Evolutionary conservation across 148 eudicot species (phyloP), one percentile per base, ranked within the genome.

Genomic region (Vaccinium myrtillus): DNA sequence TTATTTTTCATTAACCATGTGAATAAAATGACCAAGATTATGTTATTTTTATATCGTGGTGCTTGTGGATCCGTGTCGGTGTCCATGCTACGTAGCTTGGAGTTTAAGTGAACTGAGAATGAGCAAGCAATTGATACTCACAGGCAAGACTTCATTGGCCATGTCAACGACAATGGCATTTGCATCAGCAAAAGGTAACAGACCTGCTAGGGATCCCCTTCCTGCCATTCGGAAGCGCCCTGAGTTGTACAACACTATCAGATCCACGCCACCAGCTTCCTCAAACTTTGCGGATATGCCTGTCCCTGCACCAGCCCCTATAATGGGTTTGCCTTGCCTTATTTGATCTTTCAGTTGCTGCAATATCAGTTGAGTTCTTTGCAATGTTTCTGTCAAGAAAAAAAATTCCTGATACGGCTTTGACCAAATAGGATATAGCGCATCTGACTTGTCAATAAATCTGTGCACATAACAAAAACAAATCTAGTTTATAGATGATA

Each of bases 231-330:
- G 90, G 84, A 97, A 97, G 83, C 98, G 93, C 80, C 99, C 99
- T 9, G 99, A 95, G 88, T 97, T 97, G 88, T 97, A 95, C 78
- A 97, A 83, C 69, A 97, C 92, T 43, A 97, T 93, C 87, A 95
- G 87, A 89, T 97, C 99, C 19, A 97, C 94, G 8, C 99, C 99
- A 77, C 99, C 99, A 71, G 90, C 98, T 91, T 97, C 98, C 92
- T 97, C 99, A 94, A 97, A 95, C 88, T 97, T 97, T 55, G 99
- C 99, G 23, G 99, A 97, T 86, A 97, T 97, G 61, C 99, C 99
- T 53, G 98, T 97, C 83, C 99, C 99, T n/a, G 98, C 99, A 80
- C 99, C 99, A 67, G 96, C 99, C 85, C 99, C 99, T 77, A 97
- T 93, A 81, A 97, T 90, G 30, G 98, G 98, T 84, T 92, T 95